phyloP scores from a whole-genome alignment of 1,284 basidiomycete species.

The Cryptococcus wingfieldii region DNA sequence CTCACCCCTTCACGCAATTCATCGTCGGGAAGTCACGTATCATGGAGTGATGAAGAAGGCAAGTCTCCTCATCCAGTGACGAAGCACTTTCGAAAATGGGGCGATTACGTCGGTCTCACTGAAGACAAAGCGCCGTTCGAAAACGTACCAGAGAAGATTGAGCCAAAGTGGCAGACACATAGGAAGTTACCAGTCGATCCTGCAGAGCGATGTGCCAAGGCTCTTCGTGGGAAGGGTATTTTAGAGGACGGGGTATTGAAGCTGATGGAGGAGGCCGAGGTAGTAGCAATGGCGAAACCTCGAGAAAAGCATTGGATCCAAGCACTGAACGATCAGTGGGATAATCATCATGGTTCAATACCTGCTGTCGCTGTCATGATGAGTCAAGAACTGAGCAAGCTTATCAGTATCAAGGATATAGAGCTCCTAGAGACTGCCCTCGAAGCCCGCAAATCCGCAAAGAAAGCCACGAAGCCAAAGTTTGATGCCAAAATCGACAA shows the following conservation, averaged over 20 bases:
- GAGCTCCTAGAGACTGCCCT: neutral
- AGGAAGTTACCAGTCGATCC: neutral
- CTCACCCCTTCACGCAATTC: slow-evolving; percentile 12
- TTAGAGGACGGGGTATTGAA: slow-evolving; percentile 2
- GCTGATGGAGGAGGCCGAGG: slow-evolving; percentile 10
- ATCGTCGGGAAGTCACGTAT: neutral
- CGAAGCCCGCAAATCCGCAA: neutral
- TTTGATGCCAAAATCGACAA: neutral
- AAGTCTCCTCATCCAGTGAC: slow-evolving; percentile 7
- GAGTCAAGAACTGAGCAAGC: neutral
- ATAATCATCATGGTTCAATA: slow-evolving; percentile 9
- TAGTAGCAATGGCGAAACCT: slow-evolving; percentile 4
- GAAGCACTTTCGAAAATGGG: slow-evolving; percentile 10
- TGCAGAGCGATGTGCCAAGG: neutral
- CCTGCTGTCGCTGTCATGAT: slow-evolving; percentile 8
- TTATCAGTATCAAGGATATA: slow-evolving; percentile 4
- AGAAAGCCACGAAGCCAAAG: too few species aligned
- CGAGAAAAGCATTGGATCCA: slow-evolving; percentile 3
- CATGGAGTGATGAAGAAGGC: slow-evolving; percentile 9
- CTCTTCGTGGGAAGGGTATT: neutral
- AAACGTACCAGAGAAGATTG: neutral
- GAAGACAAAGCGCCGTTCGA: slow-evolving; percentile 5
- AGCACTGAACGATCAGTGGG: slow-evolving; percentile 14
- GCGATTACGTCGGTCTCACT: slow-evolving; percentile 4
- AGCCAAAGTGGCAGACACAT: neutral